These are phyloP conservation scores for Fraxinus latifolia DNA, from an alignment of 305 asterid species.

Conservation along the genomic window DNA sequence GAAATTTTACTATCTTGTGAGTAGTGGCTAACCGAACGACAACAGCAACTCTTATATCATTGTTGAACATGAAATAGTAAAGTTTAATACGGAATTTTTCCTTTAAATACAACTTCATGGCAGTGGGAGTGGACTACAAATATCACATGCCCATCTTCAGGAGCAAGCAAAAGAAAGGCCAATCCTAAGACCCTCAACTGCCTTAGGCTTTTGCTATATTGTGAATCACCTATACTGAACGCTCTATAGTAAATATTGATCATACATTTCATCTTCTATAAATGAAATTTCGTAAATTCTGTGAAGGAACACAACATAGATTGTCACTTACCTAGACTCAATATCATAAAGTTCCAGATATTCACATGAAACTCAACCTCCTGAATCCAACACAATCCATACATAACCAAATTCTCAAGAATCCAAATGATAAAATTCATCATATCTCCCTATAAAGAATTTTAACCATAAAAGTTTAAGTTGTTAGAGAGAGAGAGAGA, in stretches of 20 bases:
- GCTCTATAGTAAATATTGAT: background rate
- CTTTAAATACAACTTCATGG: background rate
- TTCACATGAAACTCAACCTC: background rate
- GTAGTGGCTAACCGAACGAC: background rate
- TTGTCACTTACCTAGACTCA: background rate
- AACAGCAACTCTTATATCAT: background rate
- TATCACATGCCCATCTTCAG: background rate
- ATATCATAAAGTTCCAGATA: background rate
- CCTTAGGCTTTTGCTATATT: background rate
- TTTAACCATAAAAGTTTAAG: background rate
- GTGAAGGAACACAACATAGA: background rate
- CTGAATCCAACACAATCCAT: background rate
- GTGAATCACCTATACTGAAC: background rate
- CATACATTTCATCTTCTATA: background rate
- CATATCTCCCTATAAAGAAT: background rate
- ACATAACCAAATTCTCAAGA: background rate
- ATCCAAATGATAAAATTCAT: background rate
- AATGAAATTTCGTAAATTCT: background rate
- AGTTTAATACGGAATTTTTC: background rate
- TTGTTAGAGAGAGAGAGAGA: background rate
- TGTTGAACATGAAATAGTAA: background rate
- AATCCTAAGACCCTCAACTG: background rate
- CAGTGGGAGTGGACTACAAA: background rate
- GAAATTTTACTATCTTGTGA: background rate
- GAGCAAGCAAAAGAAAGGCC: background rate